phyloP scores from a whole-genome alignment of 1,139 yeast species.

The Geotrichum australiense region DNA sequence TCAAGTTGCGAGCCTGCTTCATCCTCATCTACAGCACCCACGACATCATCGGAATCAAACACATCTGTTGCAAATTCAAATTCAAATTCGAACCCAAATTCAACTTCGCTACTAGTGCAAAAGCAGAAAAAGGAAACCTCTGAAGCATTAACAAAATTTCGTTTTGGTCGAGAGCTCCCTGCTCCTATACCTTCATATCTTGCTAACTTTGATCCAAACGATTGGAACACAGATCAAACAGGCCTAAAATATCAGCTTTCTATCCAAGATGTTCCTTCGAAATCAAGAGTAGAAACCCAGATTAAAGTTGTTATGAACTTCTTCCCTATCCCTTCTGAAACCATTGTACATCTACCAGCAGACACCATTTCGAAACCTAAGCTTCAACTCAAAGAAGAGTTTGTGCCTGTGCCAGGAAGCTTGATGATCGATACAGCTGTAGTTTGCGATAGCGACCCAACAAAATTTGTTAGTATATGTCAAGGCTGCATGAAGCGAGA shows the following conservation, averaged over 20 bases:
- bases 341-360: conserved; percentile 65
- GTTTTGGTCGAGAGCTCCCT: conserved; percentile 9
- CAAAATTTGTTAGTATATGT: conserved; percentile 67
- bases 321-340: conserved; percentile 67
- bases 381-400: conserved; percentile 47
- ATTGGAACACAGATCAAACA: conserved; percentile 27
- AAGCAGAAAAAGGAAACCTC: conserved; percentile 7
- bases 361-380: conserved; percentile 82
- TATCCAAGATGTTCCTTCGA: conserved; percentile 57
- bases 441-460: conserved; percentile 32
- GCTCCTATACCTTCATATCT: conserved; percentile 18
- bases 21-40: conserved; percentile 1
- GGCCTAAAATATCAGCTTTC: conserved; percentile 50
- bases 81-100: not conserved
- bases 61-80: not conserved
- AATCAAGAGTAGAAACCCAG: conserved; percentile 88
- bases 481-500: conserved; percentile 81
- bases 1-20: conserved; percentile 2
- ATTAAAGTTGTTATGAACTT: conserved; percentile 61
- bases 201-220: conserved; percentile 31
- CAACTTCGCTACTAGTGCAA: not conserved
- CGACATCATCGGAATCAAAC: not conserved
- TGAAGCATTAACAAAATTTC: conserved; percentile 13
- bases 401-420: conserved; percentile 25
- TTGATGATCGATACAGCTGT: conserved; percentile 33